These are phyloP conservation scores for Penicillium simplicissimum DNA, from an alignment of 495 filamentous ascomycete species.

Conservation along the genomic window DNA sequence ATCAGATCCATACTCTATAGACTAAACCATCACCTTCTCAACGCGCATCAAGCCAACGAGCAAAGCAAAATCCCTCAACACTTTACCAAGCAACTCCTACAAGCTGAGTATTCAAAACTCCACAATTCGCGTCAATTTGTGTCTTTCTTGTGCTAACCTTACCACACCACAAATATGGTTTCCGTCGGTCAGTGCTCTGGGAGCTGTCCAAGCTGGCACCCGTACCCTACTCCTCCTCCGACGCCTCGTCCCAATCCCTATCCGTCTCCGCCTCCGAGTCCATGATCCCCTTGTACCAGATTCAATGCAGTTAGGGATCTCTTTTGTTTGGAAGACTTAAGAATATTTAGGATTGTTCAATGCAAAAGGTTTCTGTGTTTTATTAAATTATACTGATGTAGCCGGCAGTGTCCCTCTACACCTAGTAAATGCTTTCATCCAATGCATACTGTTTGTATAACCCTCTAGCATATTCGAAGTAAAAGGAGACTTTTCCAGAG, in stretches of 20 bases:
- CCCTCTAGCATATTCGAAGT: background rate
- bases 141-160: background rate
- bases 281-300: background rate
- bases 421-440: background rate
- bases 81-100: background rate
- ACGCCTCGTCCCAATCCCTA: constrained; percentile 1
- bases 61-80: background rate
- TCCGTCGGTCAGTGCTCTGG: background rate
- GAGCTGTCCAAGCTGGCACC: background rate
- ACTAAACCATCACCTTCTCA: background rate
- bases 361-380: background rate
- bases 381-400: background rate
- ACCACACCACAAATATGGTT: background rate
- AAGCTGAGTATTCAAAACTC: background rate
- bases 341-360: background rate
- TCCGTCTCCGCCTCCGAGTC: background rate
- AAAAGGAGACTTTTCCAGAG: background rate
- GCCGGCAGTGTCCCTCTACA: background rate
- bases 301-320: background rate
- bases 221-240: background rate
- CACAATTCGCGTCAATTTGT: background rate
- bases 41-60: background rate
- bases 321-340: background rate
- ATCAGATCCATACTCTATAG: background rate
- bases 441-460: background rate